These are phyloP conservation scores for Calocera cornea DNA, from an alignment of 768 basidiomycete genomes.

Conservation along the genomic window DNA sequence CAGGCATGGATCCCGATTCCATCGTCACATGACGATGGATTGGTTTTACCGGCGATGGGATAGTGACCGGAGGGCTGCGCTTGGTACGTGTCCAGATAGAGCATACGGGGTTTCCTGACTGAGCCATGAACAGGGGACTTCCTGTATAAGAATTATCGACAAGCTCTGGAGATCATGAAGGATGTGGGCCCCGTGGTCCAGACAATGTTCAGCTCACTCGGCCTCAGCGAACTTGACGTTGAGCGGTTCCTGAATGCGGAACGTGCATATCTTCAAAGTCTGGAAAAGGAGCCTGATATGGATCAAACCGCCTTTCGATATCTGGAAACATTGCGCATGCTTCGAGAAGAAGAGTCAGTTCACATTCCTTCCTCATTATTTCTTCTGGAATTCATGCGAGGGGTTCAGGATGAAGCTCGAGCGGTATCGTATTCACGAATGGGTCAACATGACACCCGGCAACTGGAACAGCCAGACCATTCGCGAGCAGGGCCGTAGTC, in stretches of 20 bases:
- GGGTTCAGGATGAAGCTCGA: neutral
- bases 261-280: constrained; percentile 1
- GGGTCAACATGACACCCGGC: neutral
- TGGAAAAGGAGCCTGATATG: constrained; percentile 11
- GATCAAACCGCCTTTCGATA: constrained; percentile 10
- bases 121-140: neutral
- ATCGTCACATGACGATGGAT: constrained; percentile 23
- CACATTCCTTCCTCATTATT: too few relatives aligned
- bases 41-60: constrained; percentile 26
- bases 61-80: constrained; percentile 24
- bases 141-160: constrained; percentile 6
- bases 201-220: neutral
- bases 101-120: neutral
- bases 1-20: constrained; percentile 22
- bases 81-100: constrained; percentile 12
- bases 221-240: constrained; percentile 7
- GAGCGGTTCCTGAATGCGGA: constrained; percentile 12
- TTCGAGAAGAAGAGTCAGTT: too few relatives aligned
- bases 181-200: constrained; percentile 9
- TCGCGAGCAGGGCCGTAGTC: neutral
- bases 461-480: neutral
- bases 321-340: constrained; percentile 8
- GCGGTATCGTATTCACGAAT: neutral
- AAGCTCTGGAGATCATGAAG: constrained; percentile 8
- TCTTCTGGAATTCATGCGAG: too few relatives aligned